These are phyloP conservation scores for Hansfordia pulvinata DNA, from an alignment of 2,329 filamentous ascomycete genomes.

Conservation along the genomic window DNA sequence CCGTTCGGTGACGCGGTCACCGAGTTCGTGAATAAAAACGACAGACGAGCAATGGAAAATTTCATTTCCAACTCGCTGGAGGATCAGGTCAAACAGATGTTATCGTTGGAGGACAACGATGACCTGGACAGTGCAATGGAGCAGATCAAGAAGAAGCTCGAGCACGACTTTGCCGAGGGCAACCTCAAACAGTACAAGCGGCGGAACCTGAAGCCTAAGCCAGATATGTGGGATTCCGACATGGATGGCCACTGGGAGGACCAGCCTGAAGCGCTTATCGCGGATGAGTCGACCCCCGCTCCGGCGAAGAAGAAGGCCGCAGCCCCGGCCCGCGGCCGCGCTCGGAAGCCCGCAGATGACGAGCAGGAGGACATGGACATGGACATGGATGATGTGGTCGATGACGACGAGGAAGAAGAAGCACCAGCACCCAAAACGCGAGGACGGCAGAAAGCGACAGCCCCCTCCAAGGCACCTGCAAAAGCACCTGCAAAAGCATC, in stretches of 20 bases:
- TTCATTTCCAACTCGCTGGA: slow-evolving; percentile 63
- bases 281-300: slow-evolving; percentile 25
- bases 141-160: slow-evolving; percentile 53
- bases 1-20: slow-evolving; percentile 86
- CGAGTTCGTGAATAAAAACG: slow-evolving; percentile 89
- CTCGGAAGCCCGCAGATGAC: slow-evolving; percentile 12
- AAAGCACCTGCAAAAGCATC: slow-evolving; percentile 26
- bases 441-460: slow-evolving; percentile 13
- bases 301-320: slow-evolving; percentile 18
- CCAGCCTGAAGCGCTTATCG: slow-evolving; percentile 53
- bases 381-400: slow-evolving; percentile 16
- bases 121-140: slow-evolving; percentile 66
- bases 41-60: slow-evolving; percentile 79
- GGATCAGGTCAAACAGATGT: slow-evolving; percentile 56
- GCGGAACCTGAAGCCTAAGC: slow-evolving; percentile 57
- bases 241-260: slow-evolving; percentile 78
- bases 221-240: slow-evolving; percentile 78
- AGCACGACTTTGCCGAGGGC: slow-evolving; percentile 57
- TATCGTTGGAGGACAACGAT: slow-evolving; percentile 53
- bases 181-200: slow-evolving; percentile 38
- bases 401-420: slow-evolving; percentile 38
- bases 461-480: slow-evolving; percentile 18
- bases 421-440: slow-evolving; percentile 14
- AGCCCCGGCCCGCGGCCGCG: slow-evolving; percentile 21
- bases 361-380: slow-evolving; percentile 35